phyloP scores from a whole-genome alignment of 768 basidiomycete species.

The Trametes meyenii region DNA sequence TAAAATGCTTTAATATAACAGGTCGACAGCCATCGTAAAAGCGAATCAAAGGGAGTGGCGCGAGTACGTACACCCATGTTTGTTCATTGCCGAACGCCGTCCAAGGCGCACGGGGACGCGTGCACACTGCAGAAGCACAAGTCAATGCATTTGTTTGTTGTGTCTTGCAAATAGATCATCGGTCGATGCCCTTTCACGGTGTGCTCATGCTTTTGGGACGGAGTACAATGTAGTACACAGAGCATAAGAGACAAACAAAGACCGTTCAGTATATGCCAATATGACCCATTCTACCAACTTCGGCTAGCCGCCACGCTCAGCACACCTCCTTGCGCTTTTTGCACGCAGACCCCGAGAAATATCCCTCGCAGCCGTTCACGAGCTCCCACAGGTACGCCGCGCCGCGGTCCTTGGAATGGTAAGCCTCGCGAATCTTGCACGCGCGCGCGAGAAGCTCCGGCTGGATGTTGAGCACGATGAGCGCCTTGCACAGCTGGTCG shows the following conservation, averaged over 20 bases:
- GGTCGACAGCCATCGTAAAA: no score
- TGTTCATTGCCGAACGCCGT: no score
- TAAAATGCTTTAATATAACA: no score
- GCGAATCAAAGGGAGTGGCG: no score
- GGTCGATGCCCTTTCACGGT: no score
- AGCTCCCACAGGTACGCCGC: neutral
- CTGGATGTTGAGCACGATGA: constrained; percentile 3
- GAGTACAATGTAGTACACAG: no score
- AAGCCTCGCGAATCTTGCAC: neutral
- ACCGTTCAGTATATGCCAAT: neutral
- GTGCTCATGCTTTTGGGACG: no score
- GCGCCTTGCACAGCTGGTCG: constrained; percentile 4
- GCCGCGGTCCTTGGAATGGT: neutral
- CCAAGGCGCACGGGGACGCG: no score
- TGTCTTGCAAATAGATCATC: no score
- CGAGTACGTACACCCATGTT: no score
- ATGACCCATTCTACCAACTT: neutral
- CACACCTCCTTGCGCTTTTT: neutral
- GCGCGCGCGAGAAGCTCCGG: neutral
- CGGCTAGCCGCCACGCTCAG: neutral
- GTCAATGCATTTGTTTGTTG: no score
- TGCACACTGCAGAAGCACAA: no score
- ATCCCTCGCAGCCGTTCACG: neutral
- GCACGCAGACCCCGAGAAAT: neutral
- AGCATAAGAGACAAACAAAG: neutral